A percentile compares a stretch with the other conserved stretches of the same genome.
These are phyloP conservation scores for Scheffersomyces segobiensis DNA, from an alignment of 1,139 yeast species.

Conservation along the genomic window DNA sequence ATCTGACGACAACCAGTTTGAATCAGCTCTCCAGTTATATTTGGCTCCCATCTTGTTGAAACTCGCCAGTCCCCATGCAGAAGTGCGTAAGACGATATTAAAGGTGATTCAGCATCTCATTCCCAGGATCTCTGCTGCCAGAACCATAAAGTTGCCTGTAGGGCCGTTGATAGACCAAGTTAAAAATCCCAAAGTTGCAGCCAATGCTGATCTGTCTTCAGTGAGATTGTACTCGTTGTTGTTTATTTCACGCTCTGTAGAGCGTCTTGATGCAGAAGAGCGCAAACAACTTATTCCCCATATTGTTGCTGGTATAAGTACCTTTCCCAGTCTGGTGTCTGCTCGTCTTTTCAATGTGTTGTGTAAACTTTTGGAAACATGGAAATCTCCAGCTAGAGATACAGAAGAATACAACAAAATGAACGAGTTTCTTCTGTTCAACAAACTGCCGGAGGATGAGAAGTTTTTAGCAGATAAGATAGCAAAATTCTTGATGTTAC, in stretches of 20 bases:
- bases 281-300: constrained; percentile 44
- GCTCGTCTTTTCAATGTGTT: constrained; percentile 66
- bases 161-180: constrained; percentile 64
- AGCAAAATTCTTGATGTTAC: constrained; percentile 57
- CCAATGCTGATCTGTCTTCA: constrained; percentile 45
- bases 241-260: constrained; percentile 66
- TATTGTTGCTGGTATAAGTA: constrained; percentile 48
- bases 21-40: constrained; percentile 59
- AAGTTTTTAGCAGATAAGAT: constrained; percentile 46
- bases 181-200: constrained; percentile 48
- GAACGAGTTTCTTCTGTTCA: constrained; percentile 28
- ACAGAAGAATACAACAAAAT: constrained; percentile 41
- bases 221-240: constrained; percentile 67
- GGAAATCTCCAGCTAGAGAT: constrained; percentile 53
- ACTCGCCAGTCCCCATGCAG: constrained; percentile 66
- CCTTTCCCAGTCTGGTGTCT: constrained; percentile 36
- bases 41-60: constrained; percentile 79
- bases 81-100: constrained; percentile 70
- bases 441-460: constrained; percentile 35
- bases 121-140: constrained; percentile 65
- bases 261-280: constrained; percentile 42
- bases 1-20: constrained; percentile 63
- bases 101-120: constrained; percentile 67
- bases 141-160: constrained; percentile 59
- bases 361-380: constrained; percentile 51